Evolutionary conservation across 129 eudicot genomes (phyloP), one percentile per base, ranked within the genome.

Genomic region (Artemisia tridentata): DNA sequence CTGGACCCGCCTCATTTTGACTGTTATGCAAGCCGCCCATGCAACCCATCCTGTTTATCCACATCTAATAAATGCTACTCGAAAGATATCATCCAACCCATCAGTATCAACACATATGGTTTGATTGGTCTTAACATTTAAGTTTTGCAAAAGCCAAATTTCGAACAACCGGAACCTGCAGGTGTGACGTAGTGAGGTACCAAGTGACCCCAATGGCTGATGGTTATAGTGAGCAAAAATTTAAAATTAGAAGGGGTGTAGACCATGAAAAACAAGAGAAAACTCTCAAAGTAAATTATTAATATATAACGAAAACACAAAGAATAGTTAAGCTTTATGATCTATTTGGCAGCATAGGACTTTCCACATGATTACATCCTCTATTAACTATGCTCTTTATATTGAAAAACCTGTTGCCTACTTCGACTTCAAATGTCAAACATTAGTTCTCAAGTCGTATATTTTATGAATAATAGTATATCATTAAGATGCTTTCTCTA

Each of bases 161-260:
- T 38, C 15, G 65, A 70, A 70, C 75, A 5, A 70, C 18, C 38
- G 23, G 41, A 19, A 69, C 54, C 19, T 25, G 49, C 25, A 68
- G 38, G 62, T 51, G 19, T 38, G 51, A 19, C 17, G 4, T 11
- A 16, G 52, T 6, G 25, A 57, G 15, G 29, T 57, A 57, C 63
- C 61, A 57, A 69, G 50, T 69, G 63, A 53, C 73, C 73, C 51
- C 53, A 27, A 31, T 31, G 34, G 11, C n/a, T 17, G 16, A 69
- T 17, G 63, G 54, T 67, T 15, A 38, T 38, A 38, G 11, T 38
- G 11, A 38, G 9, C 45, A 67, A 19, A 14, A 5, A 41, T 5
- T 7, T 20, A 38, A 55, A 70, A 56, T 14, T 15, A 55, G 14
- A 55, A 70, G 15, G 14, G 59, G 25, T 29, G 18, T 29, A 27